Percentiles rank a stretch among this genome's conserved stretches.
Evolutionary conservation across 345 rosid species (phyloP).

Genomic region (Chamaenerion angustifolium): DNA sequence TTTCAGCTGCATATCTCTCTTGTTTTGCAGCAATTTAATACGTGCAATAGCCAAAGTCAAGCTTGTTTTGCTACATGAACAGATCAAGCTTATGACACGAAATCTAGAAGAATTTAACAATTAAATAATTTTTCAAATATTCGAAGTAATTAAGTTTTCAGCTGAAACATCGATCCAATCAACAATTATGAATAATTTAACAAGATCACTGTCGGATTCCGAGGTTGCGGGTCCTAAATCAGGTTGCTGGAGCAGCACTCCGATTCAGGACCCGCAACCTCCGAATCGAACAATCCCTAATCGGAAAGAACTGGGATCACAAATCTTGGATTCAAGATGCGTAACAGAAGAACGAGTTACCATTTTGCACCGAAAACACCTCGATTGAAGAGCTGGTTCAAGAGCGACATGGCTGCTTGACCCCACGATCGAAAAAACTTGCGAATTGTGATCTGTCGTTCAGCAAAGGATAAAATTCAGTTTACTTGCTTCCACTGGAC

Average conservation of each 20-base stretch:
- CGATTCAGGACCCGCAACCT: too few species aligned
- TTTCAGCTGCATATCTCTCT: constrained; percentile 82
- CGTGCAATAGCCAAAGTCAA: constrained; percentile 68
- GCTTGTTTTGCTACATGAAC: constrained; percentile 59
- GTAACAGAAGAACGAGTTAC: constrained; percentile 12
- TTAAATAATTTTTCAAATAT: not conserved
- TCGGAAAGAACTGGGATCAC: not conserved
- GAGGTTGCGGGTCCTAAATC: too few species aligned
- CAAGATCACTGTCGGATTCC: not conserved
- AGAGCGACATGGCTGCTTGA: constrained; percentile 47
- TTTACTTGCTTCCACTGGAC: too few species aligned
- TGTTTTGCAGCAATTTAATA: constrained; percentile 75
- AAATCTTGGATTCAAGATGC: not conserved
- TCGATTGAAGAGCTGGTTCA: constrained; percentile 85
- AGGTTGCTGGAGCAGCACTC: too few species aligned
- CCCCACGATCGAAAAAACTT: not conserved
- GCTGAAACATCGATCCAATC: not conserved
- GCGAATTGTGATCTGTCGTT: too few species aligned
- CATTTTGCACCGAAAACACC: constrained; percentile 85
- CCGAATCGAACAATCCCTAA: too few species aligned
- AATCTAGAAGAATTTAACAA: not conserved
- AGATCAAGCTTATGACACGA: not conserved
- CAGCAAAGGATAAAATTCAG: too few species aligned
- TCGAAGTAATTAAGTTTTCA: not conserved
- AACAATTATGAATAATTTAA: not conserved